Conservation (phyloP, 139 green algal genomes). For the Microglena sp. region DNA sequence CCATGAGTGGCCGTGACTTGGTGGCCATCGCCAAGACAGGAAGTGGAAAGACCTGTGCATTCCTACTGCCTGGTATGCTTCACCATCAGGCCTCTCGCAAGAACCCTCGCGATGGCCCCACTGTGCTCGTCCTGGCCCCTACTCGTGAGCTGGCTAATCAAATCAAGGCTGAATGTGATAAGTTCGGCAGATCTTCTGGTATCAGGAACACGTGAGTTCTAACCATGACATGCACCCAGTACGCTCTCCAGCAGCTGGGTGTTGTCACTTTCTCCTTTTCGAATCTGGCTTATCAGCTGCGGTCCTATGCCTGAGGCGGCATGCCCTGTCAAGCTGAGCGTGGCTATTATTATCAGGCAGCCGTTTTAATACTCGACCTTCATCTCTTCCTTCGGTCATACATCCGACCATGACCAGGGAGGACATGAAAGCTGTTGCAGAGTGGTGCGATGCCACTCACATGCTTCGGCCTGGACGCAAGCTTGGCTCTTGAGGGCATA, state of each 20-base stretch:
- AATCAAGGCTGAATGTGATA: constrained; percentile 85
- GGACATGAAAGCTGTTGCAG: no score
- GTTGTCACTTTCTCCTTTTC: no score
- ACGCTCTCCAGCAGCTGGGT: neutral
- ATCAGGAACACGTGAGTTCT: constrained; percentile 61
- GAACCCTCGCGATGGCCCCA: constrained; percentile 61
- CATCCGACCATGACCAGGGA: no score
- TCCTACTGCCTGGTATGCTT: constrained; percentile 74
- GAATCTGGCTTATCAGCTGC: no score
- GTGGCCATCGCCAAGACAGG: constrained; percentile 83
- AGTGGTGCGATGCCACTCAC: no score
- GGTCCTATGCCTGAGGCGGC: no score
- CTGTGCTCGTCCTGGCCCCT: constrained; percentile 75
- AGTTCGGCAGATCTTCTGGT: constrained; percentile 76
- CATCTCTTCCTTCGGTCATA: no score
- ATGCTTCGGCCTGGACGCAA: no score
- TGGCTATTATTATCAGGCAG: no score
- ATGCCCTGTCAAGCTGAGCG: no score
- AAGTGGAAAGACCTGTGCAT: constrained; percentile 76
- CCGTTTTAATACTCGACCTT: no score
- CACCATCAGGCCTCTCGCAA: constrained; percentile 47
- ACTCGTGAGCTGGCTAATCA: constrained; percentile 90
- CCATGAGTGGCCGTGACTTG: constrained; percentile 66
- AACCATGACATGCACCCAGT: neutral
- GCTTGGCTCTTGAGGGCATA: no score